Base-by-base conservation (phyloP, 257 asterid genomes). In the Petunia secreta region DNA sequence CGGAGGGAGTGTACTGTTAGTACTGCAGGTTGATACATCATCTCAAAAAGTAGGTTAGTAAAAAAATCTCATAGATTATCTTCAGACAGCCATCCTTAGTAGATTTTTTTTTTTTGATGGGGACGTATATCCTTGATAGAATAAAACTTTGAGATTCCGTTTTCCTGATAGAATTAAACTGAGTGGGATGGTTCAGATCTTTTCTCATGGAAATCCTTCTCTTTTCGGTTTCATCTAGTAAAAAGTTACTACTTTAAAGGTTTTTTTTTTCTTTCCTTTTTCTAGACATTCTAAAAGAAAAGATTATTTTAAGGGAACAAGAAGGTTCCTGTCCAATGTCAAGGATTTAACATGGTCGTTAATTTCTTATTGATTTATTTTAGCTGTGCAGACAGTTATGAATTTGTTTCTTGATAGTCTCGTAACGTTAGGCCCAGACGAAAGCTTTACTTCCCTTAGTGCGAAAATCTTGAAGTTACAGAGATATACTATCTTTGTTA, bases 261-360 rank as follows among this genome's bases (percentile, higher is more conserved):
- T 25, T 25, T 25, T 25, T 25, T 25, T 25, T 25, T 25, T 25
- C 25, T 50, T 7, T 50, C 14, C 55, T 50, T 50, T 50, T 50
- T 13, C 25, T 25, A 25, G 25, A 25, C 55, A 44, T 0, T 68
- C 16, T 44, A 2, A 16, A 44, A 37, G 25, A 46, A 46, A 53
- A 69, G 77, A 25, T 46, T 0, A 58, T 46, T 43, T 48, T 69
- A 46, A 48, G 2, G 40, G 41, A 68, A 69, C 16, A 25, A 9
- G 10, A 46, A 69, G 43, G 43, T 69, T 69, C 10, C 10, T 16
- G 36, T 46, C 25, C 48, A 8, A 69, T 69, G 77, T 69, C 77
- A 69, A 69, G 77, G 77, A 25, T 46, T 5, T 69, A 48, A 69
- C 77, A 44, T 48, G 77, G 77, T 69, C 5, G 34, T 69, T 69